Conservation (phyloP, 1,139 yeast species). For the Candida smagusa region DNA sequence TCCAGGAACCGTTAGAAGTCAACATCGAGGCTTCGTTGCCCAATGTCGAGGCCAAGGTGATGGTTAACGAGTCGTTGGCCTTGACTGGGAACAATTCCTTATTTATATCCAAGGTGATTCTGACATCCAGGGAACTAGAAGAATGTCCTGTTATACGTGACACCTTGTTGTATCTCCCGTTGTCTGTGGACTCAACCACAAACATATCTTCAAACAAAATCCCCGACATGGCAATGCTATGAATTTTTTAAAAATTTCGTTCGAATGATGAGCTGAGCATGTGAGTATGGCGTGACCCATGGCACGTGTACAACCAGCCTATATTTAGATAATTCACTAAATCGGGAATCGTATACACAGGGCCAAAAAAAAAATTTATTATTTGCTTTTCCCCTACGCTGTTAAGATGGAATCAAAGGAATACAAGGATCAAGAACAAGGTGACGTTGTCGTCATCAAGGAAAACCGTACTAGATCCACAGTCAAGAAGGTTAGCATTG, state of each 20-base stretch:
- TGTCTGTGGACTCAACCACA: conserved; percentile 78
- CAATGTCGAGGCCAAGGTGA: conserved; percentile 79
- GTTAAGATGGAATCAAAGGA: conserved; percentile 1
- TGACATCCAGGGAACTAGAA: conserved; percentile 77
- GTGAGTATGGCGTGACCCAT: too few species aligned
- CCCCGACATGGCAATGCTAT: conserved; percentile 52
- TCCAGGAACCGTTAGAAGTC: conserved; percentile 77
- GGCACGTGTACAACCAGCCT: too few species aligned
- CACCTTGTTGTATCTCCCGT: conserved; percentile 90
- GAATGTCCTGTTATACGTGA: conserved; percentile 86
- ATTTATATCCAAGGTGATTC: conserved; percentile 86
- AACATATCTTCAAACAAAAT: conserved; percentile 93
- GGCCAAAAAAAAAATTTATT: background rate
- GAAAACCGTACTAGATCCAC: conserved; percentile 4
- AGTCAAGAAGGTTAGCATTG: background rate
- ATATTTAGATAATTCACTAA: background rate
- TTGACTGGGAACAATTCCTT: conserved; percentile 88
- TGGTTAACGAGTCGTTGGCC: conserved; percentile 76
- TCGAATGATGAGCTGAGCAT: too few species aligned
- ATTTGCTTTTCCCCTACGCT: conserved; percentile 1
- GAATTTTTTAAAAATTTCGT: too few species aligned
- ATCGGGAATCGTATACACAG: background rate
- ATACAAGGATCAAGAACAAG: conserved; percentile 6
- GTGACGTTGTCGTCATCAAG: conserved; percentile 2
- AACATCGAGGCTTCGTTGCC: conserved; percentile 55